Conservation (phyloP, 2,329 filamentous ascomycete genomes). For the Thielaviopsis punctulata region DNA sequence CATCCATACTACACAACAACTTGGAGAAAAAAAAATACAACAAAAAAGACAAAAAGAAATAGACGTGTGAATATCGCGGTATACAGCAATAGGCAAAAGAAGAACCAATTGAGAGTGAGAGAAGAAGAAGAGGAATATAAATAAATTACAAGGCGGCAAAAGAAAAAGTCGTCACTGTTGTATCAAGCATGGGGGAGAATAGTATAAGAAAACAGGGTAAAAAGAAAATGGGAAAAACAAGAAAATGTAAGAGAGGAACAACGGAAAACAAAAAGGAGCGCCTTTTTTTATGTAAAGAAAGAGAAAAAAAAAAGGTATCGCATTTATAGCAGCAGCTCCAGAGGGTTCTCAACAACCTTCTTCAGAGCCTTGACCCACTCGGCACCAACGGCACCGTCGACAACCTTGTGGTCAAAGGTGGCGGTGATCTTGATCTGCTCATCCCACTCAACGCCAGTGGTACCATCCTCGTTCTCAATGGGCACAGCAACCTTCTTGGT, state of each 20-base stretch:
- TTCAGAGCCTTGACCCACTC: constrained; percentile 97
- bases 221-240: neutral
- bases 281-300: neutral
- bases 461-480: constrained; percentile 68
- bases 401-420: constrained; percentile 98
- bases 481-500: constrained; percentile 90
- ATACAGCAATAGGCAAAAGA: neutral
- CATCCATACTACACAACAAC: too few relatives aligned
- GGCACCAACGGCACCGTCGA: constrained; percentile 87
- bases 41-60: neutral
- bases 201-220: neutral
- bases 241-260: neutral
- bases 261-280: neutral
- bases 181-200: constrained; percentile 2
- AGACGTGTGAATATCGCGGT: neutral
- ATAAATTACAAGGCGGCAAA: constrained; percentile 9
- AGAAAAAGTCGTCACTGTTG: constrained; percentile 8
- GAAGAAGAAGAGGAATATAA: neutral
- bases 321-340: constrained; percentile 74
- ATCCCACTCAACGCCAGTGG: constrained; percentile 65
- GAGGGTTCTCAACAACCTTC: constrained; percentile 92
- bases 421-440: constrained; percentile 91
- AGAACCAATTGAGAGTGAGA: neutral
- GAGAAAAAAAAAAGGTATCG: neutral
- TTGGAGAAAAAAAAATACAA: neutral